Base-by-base conservation (phyloP, 2,329 filamentous ascomycete species). In the Exutisphaerella laricina region DNA sequence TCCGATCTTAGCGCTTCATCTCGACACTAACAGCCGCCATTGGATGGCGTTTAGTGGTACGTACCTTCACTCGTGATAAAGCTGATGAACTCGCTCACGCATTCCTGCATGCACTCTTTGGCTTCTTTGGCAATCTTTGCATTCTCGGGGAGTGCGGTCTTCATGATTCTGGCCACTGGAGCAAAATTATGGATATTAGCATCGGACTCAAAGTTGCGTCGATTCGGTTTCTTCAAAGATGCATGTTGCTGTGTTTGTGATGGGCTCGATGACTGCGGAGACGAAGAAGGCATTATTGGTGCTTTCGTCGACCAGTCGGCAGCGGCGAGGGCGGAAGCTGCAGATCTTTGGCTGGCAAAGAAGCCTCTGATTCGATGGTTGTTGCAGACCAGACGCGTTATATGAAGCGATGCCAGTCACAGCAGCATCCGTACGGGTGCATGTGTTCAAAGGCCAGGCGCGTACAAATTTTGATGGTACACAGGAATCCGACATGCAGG, bases 81-180 rank as follows among this genome's bases (percentile, higher is more conserved):
- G 5, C 88, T 95, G 73, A 98, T 98, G 69, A 98, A 98, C 71
- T 98, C 92, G 80, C 89, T 96, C 46, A 98, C 92, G 64, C 92
- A 98, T 69, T 98, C 92, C 68, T 98, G 92, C 92, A 98, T 97
- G 70, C 92, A 98, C 66, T 98, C 92, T 68, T 98, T 98, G 43
- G 92, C 92, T 66, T 98, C 92, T 66, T 98, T 98, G 20, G 62
- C 61, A 36, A 98, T 98, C 71, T 98, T 98, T 56, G 92, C 92
- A 63, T 98, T 98, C 55, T 98, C 92, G 39, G 92, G 92, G 36
- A 98, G 76, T 5, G 92, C 92, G 59, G 88, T 85, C 70, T 98
- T 98, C 92, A 98, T 98, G 67, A 98, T 97, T 44, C 92, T 85
- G 55, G 92, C 92, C 61, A 98, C 92, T 98, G 84, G 82, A 70